Evolutionary conservation across 2,329 filamentous ascomycete genomes (phyloP).

Genomic region (Ilyonectria robusta): DNA sequence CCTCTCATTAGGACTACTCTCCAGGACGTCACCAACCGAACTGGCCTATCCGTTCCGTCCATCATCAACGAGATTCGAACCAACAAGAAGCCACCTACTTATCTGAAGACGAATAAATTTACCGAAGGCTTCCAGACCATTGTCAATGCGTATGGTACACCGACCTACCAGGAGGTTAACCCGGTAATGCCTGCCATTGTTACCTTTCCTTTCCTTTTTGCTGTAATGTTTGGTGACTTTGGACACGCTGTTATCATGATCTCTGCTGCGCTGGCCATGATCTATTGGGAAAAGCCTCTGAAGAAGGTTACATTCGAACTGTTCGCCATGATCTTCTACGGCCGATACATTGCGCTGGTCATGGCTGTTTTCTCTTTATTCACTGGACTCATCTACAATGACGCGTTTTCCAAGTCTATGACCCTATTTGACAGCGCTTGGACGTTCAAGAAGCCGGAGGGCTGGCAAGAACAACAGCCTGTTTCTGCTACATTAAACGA

Average conservation of each 20-base stretch:
- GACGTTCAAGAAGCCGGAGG: conserved; percentile 79
- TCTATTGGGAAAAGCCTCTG: conserved; percentile 93
- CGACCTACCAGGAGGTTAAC: conserved; percentile 98
- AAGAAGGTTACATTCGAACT: conserved; percentile 95
- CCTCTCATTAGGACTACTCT: conserved; percentile 91
- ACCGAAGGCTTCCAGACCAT: conserved; percentile 99
- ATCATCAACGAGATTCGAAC: conserved; percentile 99
- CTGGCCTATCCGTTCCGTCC: conserved; percentile 93
- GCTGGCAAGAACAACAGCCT: conserved; percentile 73
- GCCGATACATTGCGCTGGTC: conserved; percentile 97
- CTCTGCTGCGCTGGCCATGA: conserved; percentile 87
- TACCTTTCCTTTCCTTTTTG: conserved; percentile 99
- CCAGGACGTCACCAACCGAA: conserved; percentile 96
- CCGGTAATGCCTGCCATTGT: conserved; percentile 95
- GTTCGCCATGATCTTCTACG: conserved; percentile 98
- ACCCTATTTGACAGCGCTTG: conserved; percentile 92
- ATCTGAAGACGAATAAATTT: conserved; percentile 98
- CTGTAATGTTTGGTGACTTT: conserved; percentile 99
- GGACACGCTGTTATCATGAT: conserved; percentile 95
- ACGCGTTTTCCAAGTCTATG: conserved; percentile 94
- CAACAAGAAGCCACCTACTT: conserved; percentile 97
- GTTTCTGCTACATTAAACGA: conserved; percentile 77
- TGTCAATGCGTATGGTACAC: conserved; percentile 97
- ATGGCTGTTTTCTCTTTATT: conserved; percentile 99
- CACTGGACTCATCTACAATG: conserved; percentile 97